Percentiles rank a stretch among this genome's conserved stretches.
Conservation (phyloP, 306 rosid species). For the Fragaria vesca region DNA sequence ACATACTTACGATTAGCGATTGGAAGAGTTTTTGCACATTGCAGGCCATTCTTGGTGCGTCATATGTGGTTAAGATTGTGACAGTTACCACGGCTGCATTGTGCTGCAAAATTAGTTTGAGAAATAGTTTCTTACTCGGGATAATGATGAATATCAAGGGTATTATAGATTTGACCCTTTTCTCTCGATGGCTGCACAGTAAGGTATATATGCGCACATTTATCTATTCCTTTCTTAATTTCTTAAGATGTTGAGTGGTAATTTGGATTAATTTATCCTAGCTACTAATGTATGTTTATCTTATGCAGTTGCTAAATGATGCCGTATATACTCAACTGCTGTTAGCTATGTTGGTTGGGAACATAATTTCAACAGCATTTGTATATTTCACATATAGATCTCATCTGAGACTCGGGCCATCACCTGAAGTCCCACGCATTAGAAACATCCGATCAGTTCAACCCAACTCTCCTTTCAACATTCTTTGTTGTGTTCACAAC, state of each 20-base stretch:
- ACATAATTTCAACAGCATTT: slow-evolving; percentile 27
- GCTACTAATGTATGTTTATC: not conserved
- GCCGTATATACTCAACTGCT: slow-evolving; percentile 26
- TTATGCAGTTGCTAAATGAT: slow-evolving; percentile 35
- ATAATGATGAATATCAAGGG: slow-evolving; percentile 48
- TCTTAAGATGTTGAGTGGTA: not conserved
- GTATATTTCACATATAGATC: slow-evolving; percentile 12
- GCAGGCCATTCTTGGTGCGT: slow-evolving; percentile 9
- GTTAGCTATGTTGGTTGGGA: slow-evolving; percentile 7
- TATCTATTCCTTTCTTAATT: not conserved
- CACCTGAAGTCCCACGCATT: not conserved
- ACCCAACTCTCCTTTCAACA: slow-evolving; percentile 22
- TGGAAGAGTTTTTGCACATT: slow-evolving; percentile 22
- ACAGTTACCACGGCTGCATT: slow-evolving; percentile 24
- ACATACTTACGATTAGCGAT: not conserved
- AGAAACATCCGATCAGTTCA: slow-evolving; percentile 30
- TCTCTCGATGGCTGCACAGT: not conserved
- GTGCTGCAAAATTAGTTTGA: slow-evolving; percentile 27
- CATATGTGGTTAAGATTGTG: slow-evolving; percentile 20
- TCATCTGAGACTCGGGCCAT: not conserved
- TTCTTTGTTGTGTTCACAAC: slow-evolving; percentile 41
- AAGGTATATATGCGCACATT: not conserved
- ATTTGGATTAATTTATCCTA: not conserved
- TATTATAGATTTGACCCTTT: slow-evolving; percentile 30
- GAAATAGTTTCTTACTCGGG: slow-evolving; percentile 34